A percentile compares a stretch with the other conserved stretches of the same genome.
Evolutionary conservation across 306 rosid genomes (phyloP).

Genomic region (Senna siamea): DNA sequence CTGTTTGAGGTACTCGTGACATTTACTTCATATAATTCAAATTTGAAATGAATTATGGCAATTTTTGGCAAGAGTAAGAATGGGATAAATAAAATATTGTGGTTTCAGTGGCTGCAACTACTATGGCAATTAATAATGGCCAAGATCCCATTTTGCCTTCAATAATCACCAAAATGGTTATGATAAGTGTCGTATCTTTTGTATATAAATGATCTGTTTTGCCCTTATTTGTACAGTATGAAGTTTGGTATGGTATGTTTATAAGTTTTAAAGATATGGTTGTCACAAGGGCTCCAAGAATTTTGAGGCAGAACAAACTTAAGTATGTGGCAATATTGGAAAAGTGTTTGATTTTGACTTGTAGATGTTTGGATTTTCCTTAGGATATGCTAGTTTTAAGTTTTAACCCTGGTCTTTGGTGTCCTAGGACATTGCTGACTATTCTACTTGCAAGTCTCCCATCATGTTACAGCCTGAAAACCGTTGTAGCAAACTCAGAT

Average conservation of each 20-base stretch:
- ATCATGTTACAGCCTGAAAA: slow-evolving; percentile 1
- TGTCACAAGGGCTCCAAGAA: background rate
- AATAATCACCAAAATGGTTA: background rate
- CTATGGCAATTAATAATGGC: background rate
- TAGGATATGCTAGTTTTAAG: background rate
- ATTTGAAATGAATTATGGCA: background rate
- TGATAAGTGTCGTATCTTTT: background rate
- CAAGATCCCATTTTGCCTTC: background rate
- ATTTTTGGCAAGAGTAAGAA: background rate
- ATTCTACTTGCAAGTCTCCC: slow-evolving; percentile 2
- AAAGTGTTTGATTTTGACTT: background rate
- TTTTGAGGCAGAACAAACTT: background rate
- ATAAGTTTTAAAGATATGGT: background rate
- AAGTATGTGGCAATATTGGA: background rate
- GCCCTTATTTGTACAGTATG: background rate
- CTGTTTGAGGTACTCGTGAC: slow-evolving; percentile 60
- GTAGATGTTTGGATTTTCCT: background rate
- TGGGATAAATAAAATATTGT: background rate
- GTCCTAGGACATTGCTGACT: slow-evolving; percentile 3
- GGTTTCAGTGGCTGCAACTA: background rate
- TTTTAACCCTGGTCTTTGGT: background rate
- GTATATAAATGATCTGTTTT: background rate
- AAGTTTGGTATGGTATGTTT: background rate
- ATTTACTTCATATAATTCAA: slow-evolving; percentile 1
- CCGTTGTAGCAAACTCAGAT: background rate